Evolutionary conservation across 78 protist species (phyloP).

Genomic region (Tieghemostelium lacteum): DNA sequence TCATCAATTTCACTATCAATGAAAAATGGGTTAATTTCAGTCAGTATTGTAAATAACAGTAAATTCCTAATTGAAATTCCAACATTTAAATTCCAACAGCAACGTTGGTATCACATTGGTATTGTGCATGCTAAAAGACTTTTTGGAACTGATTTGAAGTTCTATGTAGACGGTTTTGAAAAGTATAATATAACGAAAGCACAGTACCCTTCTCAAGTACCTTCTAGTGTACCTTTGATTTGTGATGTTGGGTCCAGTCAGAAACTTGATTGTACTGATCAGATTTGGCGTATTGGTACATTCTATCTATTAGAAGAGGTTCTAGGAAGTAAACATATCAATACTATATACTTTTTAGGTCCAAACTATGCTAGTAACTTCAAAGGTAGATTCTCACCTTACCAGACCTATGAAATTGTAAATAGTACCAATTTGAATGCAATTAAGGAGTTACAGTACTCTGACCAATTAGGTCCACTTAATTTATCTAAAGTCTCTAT

Average conservation of each 20-base stretch:
- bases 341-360: constrained; percentile 64
- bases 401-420: constrained; percentile 71
- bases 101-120: constrained; percentile 70
- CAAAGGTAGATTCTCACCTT: constrained; percentile 73
- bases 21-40: constrained; percentile 23
- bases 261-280: constrained; percentile 13
- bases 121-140: constrained; percentile 67
- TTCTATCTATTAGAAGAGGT: constrained; percentile 63
- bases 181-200: constrained; percentile 42
- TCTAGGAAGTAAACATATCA: constrained; percentile 53
- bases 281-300: constrained; percentile 77
- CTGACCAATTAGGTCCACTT: constrained; percentile 68
- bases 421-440: constrained; percentile 36
- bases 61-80: constrained; percentile 55
- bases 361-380: constrained; percentile 72
- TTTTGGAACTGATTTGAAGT: constrained; percentile 64
- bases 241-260: constrained; percentile 47
- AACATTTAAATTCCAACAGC: constrained; percentile 20
- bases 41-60: constrained; percentile 23
- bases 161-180: constrained; percentile 62
- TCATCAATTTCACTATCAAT: constrained; percentile 27
- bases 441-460: constrained; percentile 57
- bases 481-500: constrained; percentile 58
- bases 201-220: constrained; percentile 50
- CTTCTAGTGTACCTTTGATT: neutral